Percentiles rank a stretch among this genome's conserved stretches.
Evolutionary conservation across 176 grass and related monocot genomes (phyloP).

Genomic region (Microstegium vimineum): DNA sequence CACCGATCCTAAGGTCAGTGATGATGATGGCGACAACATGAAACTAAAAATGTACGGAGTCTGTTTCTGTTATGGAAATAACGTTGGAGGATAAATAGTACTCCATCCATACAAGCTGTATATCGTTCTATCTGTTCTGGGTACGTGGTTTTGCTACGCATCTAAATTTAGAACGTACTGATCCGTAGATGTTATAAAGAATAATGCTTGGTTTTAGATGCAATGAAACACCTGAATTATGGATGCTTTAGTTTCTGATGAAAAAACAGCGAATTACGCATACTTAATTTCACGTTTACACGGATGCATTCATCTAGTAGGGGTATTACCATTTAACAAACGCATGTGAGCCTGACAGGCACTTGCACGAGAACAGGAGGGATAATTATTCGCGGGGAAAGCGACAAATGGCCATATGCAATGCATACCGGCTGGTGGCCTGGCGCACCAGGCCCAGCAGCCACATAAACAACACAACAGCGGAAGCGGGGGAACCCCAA

Average conservation of each 20-base stretch:
- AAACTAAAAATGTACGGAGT: no score
- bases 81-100: no score
- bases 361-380: not conserved
- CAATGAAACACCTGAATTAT: not conserved
- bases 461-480: constrained; percentile 31
- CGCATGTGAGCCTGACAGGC: constrained; percentile 30
- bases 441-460: not conserved
- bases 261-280: not conserved
- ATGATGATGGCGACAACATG: no score
- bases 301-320: not conserved
- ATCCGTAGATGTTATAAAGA: no score
- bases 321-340: not conserved
- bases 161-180: no score
- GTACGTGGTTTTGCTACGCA: no score
- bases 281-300: not conserved
- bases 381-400: constrained; percentile 34
- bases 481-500: not conserved
- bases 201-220: not conserved
- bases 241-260: not conserved
- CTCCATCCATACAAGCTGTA: no score
- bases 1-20: no score
- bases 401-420: constrained; percentile 43
- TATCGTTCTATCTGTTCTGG: no score
- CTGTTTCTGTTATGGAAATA: no score
- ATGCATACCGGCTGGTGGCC: constrained; percentile 20